A percentile compares a stretch with the other conserved stretches of the same genome.
Evolutionary conservation across 1,284 basidiomycete species (phyloP).

Genomic region (Schizophyllum commune): DNA sequence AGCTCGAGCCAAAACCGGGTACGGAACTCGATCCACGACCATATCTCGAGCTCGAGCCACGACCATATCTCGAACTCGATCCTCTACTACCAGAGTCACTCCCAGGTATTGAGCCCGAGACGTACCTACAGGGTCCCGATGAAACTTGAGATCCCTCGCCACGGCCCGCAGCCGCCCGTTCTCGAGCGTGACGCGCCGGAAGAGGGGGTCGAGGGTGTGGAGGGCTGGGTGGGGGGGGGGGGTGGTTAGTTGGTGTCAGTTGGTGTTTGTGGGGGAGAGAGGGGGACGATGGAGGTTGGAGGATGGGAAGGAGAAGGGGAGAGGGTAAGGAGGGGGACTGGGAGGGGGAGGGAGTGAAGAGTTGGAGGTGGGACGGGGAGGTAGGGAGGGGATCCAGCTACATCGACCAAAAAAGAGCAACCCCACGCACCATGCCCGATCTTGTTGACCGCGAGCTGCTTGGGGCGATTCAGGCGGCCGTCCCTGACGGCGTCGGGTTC

Average conservation of each 20-base stretch:
- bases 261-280: too few species aligned
- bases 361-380: too few species aligned
- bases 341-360: neutral
- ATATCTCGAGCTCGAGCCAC: too few species aligned
- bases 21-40: too few species aligned
- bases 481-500: slow-evolving; percentile 71
- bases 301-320: neutral
- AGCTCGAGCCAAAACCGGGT: slow-evolving; percentile 15
- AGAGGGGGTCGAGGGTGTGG: slow-evolving; percentile 79
- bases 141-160: slow-evolving; percentile 70
- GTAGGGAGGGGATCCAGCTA: too few species aligned
- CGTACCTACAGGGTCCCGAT: slow-evolving; percentile 75
- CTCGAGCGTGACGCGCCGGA: slow-evolving; percentile 64
- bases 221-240: slow-evolving; percentile 48
- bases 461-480: slow-evolving; percentile 68
- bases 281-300: neutral
- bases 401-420: too few species aligned
- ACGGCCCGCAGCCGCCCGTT: slow-evolving; percentile 61
- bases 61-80: too few species aligned
- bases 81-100: too few species aligned
- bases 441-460: slow-evolving; percentile 76
- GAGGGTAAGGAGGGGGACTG: neutral
- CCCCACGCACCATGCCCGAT: slow-evolving; percentile 78
- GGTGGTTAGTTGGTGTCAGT: too few species aligned
- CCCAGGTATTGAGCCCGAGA: too few species aligned